Evolutionary conservation across 2,329 filamentous ascomycete species (phyloP), one percentile per base, ranked within the genome.

Genomic region (Fusarium bulbicola): DNA sequence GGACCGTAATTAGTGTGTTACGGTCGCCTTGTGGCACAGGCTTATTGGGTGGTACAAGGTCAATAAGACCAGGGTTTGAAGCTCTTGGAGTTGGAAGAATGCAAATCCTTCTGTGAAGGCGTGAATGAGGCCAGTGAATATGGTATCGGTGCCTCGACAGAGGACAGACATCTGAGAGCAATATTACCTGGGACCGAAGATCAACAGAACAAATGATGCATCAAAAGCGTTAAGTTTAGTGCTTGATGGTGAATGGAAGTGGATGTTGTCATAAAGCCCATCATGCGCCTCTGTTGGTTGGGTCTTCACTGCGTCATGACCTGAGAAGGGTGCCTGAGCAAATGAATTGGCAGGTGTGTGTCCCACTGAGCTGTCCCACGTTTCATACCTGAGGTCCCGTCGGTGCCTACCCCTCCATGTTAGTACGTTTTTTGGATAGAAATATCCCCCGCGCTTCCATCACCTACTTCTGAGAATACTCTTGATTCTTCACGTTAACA

Each of bases 21-120:
- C 60, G 52, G 50, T 66, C 59, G 66, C 68, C 65, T 71, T 77
- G 76, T 78, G 76, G 76, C 76, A 76, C 64, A 59, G 76, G 76
- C 74, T 78, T 68, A 78, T 78, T 78, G 76, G 76, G 70, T 75
- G 66, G 68, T 66, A 61, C 59, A 62, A 63, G 68, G 47, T 65
- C 59, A 45, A 52, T 37, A 36, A 45, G 64, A 62, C 67, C 61
- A 61, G 73, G 74, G 74, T 64, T 66, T 36, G 42, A 59, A 63
- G 54, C n/a, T 52, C 54, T 43, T 73, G 66, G 56, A 62, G 59
- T 49, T 70, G 61, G 37, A 50, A 46, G 66, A 65, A 28, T 53
- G 42, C 46, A 56, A 60, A 64, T 46, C 49, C 66, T 40, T 74
- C 59, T 26, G 59, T 72, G 63, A 74, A 65, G 39, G 49, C 24